These are phyloP conservation scores for Ustilago trichophora DNA, from an alignment of 1,284 basidiomycete species.

Conservation along the genomic window DNA sequence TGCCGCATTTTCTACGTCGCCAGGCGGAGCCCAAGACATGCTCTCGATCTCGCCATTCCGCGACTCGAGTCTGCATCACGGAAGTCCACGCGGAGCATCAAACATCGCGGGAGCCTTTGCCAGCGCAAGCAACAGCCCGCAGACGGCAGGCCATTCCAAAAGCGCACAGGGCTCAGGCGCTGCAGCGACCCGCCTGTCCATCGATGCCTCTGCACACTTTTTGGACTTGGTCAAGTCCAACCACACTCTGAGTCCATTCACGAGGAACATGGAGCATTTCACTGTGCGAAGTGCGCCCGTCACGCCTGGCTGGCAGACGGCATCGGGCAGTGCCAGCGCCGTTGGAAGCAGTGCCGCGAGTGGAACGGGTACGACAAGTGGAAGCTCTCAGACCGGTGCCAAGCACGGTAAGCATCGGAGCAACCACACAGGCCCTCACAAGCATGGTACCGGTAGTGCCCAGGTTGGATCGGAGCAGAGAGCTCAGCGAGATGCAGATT, in stretches of 20 bases:
- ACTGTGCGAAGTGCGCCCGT: slow-evolving; percentile 59
- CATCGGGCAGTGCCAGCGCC: slow-evolving; percentile 24
- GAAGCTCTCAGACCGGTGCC: slow-evolving; percentile 28
- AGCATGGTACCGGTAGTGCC: not conserved
- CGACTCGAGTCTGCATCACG: slow-evolving; percentile 34
- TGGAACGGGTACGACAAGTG: slow-evolving; percentile 31
- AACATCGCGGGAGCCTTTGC: slow-evolving; percentile 12
- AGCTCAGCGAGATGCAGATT: slow-evolving; percentile 1
- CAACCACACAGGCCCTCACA: not conserved
- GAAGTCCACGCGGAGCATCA: slow-evolving; percentile 17
- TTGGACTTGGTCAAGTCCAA: slow-evolving; percentile 59
- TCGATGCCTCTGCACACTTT: slow-evolving; percentile 56
- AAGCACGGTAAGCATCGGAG: slow-evolving; percentile 5
- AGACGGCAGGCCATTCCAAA: slow-evolving; percentile 8
- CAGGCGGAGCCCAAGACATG: slow-evolving; percentile 27
- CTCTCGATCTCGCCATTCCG: slow-evolving; percentile 42
- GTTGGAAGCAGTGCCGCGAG: slow-evolving; percentile 45
- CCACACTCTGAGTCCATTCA: slow-evolving; percentile 62
- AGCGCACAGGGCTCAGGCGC: slow-evolving; percentile 11
- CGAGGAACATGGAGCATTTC: slow-evolving; percentile 58
- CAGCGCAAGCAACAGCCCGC: slow-evolving; percentile 35
- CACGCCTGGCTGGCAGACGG: slow-evolving; percentile 47
- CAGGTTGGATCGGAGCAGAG: slow-evolving; percentile 20
- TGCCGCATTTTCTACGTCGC: slow-evolving; percentile 23
- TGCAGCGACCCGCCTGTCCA: slow-evolving; percentile 18